A percentile compares a stretch with the other conserved stretches of the same genome.
phyloP scores from a whole-genome alignment of 2,329 filamentous ascomycete genomes.

The Xylariaceae sp. region DNA sequence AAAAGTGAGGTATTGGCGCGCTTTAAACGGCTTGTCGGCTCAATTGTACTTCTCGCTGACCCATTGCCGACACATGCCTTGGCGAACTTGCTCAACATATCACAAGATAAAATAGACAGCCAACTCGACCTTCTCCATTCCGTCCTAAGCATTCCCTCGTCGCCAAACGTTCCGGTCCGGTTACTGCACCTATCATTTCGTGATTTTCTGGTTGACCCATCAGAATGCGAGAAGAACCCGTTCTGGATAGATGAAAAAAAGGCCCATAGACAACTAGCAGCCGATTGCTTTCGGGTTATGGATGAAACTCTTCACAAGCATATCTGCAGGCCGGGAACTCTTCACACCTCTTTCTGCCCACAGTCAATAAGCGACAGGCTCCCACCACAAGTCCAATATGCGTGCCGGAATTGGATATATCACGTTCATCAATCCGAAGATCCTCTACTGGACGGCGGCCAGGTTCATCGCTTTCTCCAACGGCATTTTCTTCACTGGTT shows the following conservation, averaged over 20 bases:
- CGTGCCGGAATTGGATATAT: slow-evolving; percentile 18
- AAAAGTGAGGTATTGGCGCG: background rate
- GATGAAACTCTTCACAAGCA: slow-evolving; percentile 3
- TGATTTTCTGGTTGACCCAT: slow-evolving; percentile 10
- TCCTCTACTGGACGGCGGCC: background rate
- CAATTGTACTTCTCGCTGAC: slow-evolving; percentile 8
- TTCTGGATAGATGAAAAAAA: slow-evolving; percentile 15
- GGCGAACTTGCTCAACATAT: slow-evolving; percentile 3
- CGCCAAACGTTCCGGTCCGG: background rate
- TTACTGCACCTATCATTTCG: slow-evolving; percentile 13
- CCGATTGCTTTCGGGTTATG: slow-evolving; percentile 13
- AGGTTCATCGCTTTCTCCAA: background rate
- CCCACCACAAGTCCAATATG: slow-evolving; percentile 14
- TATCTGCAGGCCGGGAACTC: slow-evolving; percentile 13
- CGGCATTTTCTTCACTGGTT: slow-evolving; percentile 15
- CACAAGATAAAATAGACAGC: background rate
- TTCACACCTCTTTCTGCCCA: background rate
- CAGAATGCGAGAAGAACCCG: background rate
- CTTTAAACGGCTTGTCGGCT: slow-evolving; percentile 11
- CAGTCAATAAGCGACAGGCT: slow-evolving; percentile 4
- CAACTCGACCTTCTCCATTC: slow-evolving; percentile 9
- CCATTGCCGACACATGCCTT: slow-evolving; percentile 4
- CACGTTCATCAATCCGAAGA: slow-evolving; percentile 3
- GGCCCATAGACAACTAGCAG: background rate
- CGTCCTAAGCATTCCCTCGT: slow-evolving; percentile 7